phyloP scores from a whole-genome alignment of 2,329 filamentous ascomycete species.

The Calcarisporium arbuscula region DNA sequence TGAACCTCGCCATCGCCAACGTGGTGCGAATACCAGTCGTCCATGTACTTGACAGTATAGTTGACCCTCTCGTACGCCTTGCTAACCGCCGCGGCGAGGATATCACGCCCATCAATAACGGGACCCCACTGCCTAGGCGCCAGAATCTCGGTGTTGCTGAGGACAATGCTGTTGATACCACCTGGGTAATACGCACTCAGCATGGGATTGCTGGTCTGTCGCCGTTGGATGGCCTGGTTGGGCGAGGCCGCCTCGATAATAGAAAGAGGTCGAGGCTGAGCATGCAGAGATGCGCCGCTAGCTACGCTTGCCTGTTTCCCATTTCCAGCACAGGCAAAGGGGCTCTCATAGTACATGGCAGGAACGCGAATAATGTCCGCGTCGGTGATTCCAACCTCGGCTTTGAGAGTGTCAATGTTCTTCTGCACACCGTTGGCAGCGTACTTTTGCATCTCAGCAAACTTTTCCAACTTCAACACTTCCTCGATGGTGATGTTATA shows the following conservation, averaged over 20 bases:
- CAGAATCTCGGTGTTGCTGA: constrained; percentile 9
- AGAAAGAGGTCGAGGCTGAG: too few species aligned
- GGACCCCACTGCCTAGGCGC: constrained; percentile 20
- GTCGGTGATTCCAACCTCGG: constrained; percentile 15
- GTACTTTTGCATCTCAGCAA: constrained; percentile 4
- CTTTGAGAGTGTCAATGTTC: constrained; percentile 15
- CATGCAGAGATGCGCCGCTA: too few species aligned
- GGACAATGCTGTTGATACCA: constrained; percentile 17
- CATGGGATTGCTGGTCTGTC: not conserved
- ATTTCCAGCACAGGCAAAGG: constrained; percentile 2
- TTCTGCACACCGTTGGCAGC: constrained; percentile 11
- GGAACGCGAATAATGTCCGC: constrained; percentile 17
- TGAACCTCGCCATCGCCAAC: constrained; percentile 19
- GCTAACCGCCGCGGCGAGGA: constrained; percentile 14
- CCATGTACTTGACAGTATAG: constrained; percentile 16
- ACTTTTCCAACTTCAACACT: not conserved
- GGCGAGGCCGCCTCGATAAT: too few species aligned
- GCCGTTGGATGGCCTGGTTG: too few species aligned
- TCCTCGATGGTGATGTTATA: constrained; percentile 3
- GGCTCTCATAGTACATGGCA: constrained; percentile 10
- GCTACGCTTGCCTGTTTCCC: constrained; percentile 1
- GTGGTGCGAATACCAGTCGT: constrained; percentile 22
- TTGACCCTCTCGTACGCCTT: constrained; percentile 16
- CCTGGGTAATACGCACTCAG: constrained; percentile 11
- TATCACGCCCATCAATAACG: constrained; percentile 18